Evolutionary conservation across 495 filamentous ascomycete genomes (phyloP).

Genomic region (Staphylotrichum longicolle): DNA sequence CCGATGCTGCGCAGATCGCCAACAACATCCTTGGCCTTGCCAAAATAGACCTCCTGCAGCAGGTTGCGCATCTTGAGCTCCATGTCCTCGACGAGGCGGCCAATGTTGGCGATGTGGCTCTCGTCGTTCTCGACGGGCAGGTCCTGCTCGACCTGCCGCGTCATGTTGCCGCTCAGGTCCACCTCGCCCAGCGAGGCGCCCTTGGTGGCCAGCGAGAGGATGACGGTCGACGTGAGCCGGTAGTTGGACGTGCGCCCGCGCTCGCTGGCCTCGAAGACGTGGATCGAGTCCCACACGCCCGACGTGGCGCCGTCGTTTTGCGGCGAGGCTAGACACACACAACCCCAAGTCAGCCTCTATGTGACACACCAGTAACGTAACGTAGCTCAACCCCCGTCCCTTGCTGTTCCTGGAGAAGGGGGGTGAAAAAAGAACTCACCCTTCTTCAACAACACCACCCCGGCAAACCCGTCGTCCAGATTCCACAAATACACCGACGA

Average conservation of each 20-base stretch:
- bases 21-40: constrained; percentile 99
- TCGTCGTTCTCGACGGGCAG: constrained; percentile 84
- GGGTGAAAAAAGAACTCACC: constrained; percentile 45
- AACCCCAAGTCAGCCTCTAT: background rate
- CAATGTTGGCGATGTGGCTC: constrained; percentile 94
- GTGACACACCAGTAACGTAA: background rate
- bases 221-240: constrained; percentile 96
- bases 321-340: constrained; percentile 27
- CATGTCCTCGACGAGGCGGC: constrained; percentile 96
- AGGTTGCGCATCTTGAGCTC: constrained; percentile 99
- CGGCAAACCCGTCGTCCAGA: constrained; percentile 96
- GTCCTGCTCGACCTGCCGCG: constrained; percentile 88
- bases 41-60: constrained; percentile 99
- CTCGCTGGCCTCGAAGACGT: constrained; percentile 95
- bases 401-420: too few species aligned
- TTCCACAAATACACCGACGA: constrained; percentile 98
- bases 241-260: constrained; percentile 89
- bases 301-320: constrained; percentile 60
- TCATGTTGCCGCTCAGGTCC: constrained; percentile 97
- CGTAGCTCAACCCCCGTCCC: too few species aligned
- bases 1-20: constrained; percentile 91
- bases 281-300: constrained; percentile 96
- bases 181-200: constrained; percentile 76
- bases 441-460: constrained; percentile 94
- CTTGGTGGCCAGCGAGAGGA: constrained; percentile 75